phyloP scores from a whole-genome alignment of 768 basidiomycete genomes.

The Cubamyces lactineus region DNA sequence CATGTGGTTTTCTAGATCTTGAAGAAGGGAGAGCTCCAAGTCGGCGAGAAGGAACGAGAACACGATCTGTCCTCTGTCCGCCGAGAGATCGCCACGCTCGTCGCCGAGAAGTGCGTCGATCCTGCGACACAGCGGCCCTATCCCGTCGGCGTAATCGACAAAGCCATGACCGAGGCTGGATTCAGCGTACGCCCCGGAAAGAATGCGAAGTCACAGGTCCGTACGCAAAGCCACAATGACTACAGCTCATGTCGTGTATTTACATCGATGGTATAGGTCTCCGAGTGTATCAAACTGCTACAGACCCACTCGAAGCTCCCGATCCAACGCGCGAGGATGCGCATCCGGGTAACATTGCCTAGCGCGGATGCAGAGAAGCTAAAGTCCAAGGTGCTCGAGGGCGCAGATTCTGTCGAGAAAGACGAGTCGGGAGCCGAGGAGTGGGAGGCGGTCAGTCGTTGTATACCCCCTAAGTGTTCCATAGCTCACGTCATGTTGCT shows the following conservation, averaged over 20 bases:
- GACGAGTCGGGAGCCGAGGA: conserved; percentile 73
- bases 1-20: conserved; percentile 64
- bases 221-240: conserved; percentile 13
- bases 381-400: conserved; percentile 68
- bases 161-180: conserved; percentile 94
- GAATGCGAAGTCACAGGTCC: conserved; percentile 91
- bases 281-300: conserved; percentile 84
- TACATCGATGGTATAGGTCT: conserved; percentile 56
- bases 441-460: conserved; percentile 79
- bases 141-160: conserved; percentile 95
- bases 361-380: conserved; percentile 63
- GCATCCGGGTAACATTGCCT: conserved; percentile 82
- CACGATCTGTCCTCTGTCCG: conserved; percentile 84
- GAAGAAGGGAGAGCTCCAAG: conserved; percentile 95
- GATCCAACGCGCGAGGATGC: conserved; percentile 93
- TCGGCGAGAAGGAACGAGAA: conserved; percentile 95
- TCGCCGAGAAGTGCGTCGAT: conserved; percentile 96
- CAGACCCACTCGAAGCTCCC: conserved; percentile 85
- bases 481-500: neutral
- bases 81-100: conserved; percentile 89
- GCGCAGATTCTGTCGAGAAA: conserved; percentile 83
- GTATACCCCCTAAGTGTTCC: neutral
- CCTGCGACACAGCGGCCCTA: conserved; percentile 88
- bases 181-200: conserved; percentile 89
- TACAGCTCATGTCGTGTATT: neutral